A percentile compares a stretch with the other conserved stretches of the same genome.
These are phyloP conservation scores for Xylaria sp. DNA, from an alignment of 2,329 filamentous ascomycete species.

Conservation along the genomic window DNA sequence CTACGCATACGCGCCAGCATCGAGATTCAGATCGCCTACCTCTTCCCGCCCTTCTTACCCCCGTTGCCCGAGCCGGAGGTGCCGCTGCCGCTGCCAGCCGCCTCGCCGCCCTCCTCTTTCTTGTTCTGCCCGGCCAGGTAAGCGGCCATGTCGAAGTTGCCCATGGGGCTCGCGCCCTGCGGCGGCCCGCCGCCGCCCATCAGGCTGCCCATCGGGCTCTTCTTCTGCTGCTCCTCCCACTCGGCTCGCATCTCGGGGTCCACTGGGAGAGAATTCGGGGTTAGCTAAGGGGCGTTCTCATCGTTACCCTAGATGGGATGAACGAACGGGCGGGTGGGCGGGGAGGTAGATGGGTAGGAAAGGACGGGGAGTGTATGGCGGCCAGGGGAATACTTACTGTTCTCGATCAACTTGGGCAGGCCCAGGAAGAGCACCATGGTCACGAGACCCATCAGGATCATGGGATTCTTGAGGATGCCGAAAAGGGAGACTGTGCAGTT, in stretches of 20 bases:
- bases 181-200: slow-evolving; percentile 46
- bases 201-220: slow-evolving; percentile 65
- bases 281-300: background rate
- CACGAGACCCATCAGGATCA: slow-evolving; percentile 90
- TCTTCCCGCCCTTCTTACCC: slow-evolving; percentile 47
- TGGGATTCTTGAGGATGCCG: slow-evolving; percentile 86
- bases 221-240: slow-evolving; percentile 87
- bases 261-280: slow-evolving; percentile 63
- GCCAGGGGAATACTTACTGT: slow-evolving; percentile 66
- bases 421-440: slow-evolving; percentile 84
- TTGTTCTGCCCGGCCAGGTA: slow-evolving; percentile 62
- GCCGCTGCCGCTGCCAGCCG: slow-evolving; percentile 23
- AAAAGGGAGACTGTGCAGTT: slow-evolving; percentile 69
- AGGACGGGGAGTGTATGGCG: background rate
- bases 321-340: background rate
- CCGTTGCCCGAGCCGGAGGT: slow-evolving; percentile 24
- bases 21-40: slow-evolving; percentile 25
- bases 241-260: slow-evolving; percentile 94
- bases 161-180: slow-evolving; percentile 47
- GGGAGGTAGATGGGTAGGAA: slow-evolving; percentile 4
- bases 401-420: slow-evolving; percentile 94
- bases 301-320: background rate
- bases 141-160: slow-evolving; percentile 64
- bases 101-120: slow-evolving; percentile 41
- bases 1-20: background rate